phyloP scores from a whole-genome alignment of 306 rosid genomes.

The Prunus persica region Prunus_persica_NCBIv2 NC_034011.1:9589501-9590000 shows the following conservation, averaged over 20 bases:
- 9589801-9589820: neutral
- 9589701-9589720: neutral
- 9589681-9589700: slow-evolving; percentile 39
- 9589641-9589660: slow-evolving; percentile 76
- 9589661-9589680: slow-evolving; percentile 69
- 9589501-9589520: slow-evolving; percentile 36
- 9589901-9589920: neutral
- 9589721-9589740: neutral
- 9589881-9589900: neutral
- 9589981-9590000: neutral
- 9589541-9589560: slow-evolving; percentile 81
- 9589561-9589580: slow-evolving; percentile 91
- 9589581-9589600: slow-evolving; percentile 95
- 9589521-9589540: slow-evolving; percentile 98
- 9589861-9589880: neutral
- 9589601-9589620: slow-evolving; percentile 71
- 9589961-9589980: neutral
- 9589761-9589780: neutral
- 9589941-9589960: neutral
- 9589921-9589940: neutral
- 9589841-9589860: neutral
- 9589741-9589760: neutral
- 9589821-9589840: neutral
- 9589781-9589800: neutral
- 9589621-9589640: slow-evolving; percentile 80